Evolutionary conservation across 2,329 filamentous ascomycete species (phyloP), one percentile per base, ranked within the genome.

Genomic region (Trichoderma atrobrunneum): DNA sequence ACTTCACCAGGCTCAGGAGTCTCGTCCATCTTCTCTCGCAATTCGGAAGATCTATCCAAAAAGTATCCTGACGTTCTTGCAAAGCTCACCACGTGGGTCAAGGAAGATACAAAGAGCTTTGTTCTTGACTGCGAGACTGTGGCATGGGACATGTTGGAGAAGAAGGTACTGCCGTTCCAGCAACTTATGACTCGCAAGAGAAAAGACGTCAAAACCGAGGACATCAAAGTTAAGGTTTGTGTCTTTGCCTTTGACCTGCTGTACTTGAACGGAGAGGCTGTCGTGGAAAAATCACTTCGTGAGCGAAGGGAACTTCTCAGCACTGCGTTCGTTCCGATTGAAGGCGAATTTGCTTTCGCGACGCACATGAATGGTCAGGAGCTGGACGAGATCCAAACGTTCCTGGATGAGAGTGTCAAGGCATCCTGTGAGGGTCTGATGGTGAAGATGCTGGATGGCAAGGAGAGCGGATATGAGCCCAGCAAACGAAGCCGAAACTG

Each of bases 61-160:
- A 99, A 99, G 79, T 99, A 99, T 78, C 96, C 96, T 0, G 96
- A 99, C 82, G 94, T 99, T 68, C 88, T 99, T 36, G 91, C 88
- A 26, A 97, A 97, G 80, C 88, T 99, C 14, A 87, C 93, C 48
- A 91, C 88, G 0, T 99, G 96, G 96, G 91, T 99, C 76, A 97
- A 97, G 80, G 85, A 90, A 2, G 93, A 91, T 34, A 97, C 96
- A 12, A 93, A 93, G 82, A 97, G 94, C 79, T 99, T 99, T 78
- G 96, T 99, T 16, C 85, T 99, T n/a, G 96, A 99, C 80, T 99
- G 96, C 80, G 96, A 99, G 84, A 97, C 95, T 1, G 96, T 98
- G 14, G 96, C 93, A 0, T 98, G 96, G 95, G 96, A 99, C 81
- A 88, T 93, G n/a, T 87, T 88, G 2, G 94, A 96, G 85, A 98